Evolutionary conservation across 2,329 filamentous ascomycete species (phyloP).

Genomic region (Penicillium corylophilum): DNA sequence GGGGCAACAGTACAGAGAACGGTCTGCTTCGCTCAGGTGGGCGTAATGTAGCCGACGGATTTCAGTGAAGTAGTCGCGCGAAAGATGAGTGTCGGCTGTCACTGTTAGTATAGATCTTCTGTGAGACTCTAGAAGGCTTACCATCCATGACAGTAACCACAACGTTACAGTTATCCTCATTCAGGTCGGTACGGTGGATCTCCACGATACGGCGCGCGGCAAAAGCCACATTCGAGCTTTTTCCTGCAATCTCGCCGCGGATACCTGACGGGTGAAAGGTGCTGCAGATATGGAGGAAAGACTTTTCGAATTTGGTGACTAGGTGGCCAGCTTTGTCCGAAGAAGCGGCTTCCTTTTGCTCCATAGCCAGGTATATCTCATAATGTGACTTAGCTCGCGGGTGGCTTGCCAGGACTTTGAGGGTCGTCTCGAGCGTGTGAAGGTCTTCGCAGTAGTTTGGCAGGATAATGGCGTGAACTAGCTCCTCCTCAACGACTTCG

Average conservation of each 20-base stretch:
- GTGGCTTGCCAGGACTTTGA: conserved; percentile 68
- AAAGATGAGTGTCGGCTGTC: conserved; percentile 60
- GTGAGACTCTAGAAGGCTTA: conserved; percentile 39
- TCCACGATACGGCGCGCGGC: conserved; percentile 49
- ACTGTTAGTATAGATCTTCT: not conserved
- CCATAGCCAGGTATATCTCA: conserved; percentile 73
- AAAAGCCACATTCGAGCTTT: conserved; percentile 73
- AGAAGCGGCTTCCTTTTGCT: conserved; percentile 63
- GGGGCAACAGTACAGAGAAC: conserved; percentile 67
- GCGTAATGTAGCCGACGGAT: conserved; percentile 63
- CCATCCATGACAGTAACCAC: conserved; percentile 72
- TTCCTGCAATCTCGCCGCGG: conserved; percentile 67
- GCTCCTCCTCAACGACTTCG: conserved; percentile 48
- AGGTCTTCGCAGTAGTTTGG: conserved; percentile 74
- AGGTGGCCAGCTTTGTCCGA: conserved; percentile 62
- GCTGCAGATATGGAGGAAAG: conserved; percentile 66
- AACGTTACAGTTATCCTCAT: conserved; percentile 54
- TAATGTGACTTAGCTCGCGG: conserved; percentile 63
- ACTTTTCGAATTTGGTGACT: conserved; percentile 62
- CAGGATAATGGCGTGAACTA: conserved; percentile 67
- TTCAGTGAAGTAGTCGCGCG: conserved; percentile 64
- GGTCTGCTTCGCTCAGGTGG: conserved; percentile 39
- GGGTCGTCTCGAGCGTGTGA: conserved; percentile 65
- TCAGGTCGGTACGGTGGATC: conserved; percentile 21
- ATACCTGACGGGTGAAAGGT: conserved; percentile 67